Base-by-base conservation (phyloP, 2,329 filamentous ascomycete genomes). In the Lecanosticta acicola region DNA sequence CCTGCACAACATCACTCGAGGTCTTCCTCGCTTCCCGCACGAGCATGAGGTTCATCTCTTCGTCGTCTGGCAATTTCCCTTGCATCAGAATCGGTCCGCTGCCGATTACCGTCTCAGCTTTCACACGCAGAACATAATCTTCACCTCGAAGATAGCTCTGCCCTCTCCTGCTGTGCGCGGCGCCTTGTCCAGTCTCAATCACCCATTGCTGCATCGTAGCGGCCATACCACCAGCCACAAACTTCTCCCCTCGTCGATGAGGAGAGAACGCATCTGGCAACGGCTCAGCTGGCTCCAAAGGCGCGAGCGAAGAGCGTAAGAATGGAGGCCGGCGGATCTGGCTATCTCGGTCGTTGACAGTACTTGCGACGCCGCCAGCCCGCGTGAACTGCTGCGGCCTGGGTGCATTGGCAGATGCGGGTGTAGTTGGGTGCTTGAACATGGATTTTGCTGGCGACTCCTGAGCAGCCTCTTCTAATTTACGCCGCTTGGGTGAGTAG, bases 211-310 rank as follows among this genome's bases (percentile, higher is more conserved):
- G 68, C 21, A 77, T 58, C 39, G 68, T 71, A 1, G 69, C 66
- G 2, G 76, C 76, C 43, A 77, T 61, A 1, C 76, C 76, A 3
- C 69, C 67, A 1, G 69, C 61, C 0, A 76, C 37, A 50, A 74
- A 78, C 53, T 72, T 73, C 50, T 74, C 68, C 0, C 68, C 70
- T 48, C 70, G 70, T 19, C 74, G 67, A 38, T 73, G 71, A 1
- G 77, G 76, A 0, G 75, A 78, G 59, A 79, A 79, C 32, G 71
- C 67, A 33, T 76, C 72, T 1, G 76, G 75, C 0, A 75, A 61
- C 0, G 73, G 72, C 3, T 62, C 61, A 11, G 50, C 38, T 10
- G 36, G 53, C 2, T 64, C 61, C 10, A 59, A 61, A 2, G 63
- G 57, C 10, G 61, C 60, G 3, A 54, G 48, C 2, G 62, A 56